Evolutionary conservation across 2,329 filamentous ascomycete genomes (phyloP).

Genomic region (Berkeleyomyces rouxiae): DNA sequence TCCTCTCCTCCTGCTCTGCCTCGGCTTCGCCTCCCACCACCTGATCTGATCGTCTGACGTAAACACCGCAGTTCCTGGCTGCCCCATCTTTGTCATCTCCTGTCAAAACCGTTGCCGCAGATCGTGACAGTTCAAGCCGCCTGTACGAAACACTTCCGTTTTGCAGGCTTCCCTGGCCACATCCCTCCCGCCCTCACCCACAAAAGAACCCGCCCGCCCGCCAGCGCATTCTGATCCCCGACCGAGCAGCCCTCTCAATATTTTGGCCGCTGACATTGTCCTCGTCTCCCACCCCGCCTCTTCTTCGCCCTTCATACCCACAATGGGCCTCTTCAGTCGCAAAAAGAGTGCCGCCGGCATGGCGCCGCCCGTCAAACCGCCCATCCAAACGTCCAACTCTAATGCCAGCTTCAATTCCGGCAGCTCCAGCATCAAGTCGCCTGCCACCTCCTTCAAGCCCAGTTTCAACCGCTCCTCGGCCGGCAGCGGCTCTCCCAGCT

Average conservation of each 20-base stretch:
- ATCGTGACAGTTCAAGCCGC: not conserved
- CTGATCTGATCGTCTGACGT: not conserved
- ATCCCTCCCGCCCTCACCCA: not conserved
- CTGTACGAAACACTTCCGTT: not conserved
- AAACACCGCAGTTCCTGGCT: not conserved
- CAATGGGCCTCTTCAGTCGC: conserved; percentile 19
- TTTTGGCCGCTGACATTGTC: too few relatives aligned
- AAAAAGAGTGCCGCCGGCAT: conserved; percentile 9
- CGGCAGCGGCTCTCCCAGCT: conserved; percentile 30
- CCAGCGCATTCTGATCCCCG: too few relatives aligned
- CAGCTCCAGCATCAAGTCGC: conserved; percentile 30
- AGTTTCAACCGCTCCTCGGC: conserved; percentile 34
- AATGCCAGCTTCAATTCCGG: conserved; percentile 36
- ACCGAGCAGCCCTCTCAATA: too few relatives aligned
- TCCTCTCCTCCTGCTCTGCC: not conserved
- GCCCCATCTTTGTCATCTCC: not conserved
- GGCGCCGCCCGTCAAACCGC: conserved; percentile 17
- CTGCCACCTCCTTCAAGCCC: conserved; percentile 22
- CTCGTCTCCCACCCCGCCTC: not conserved
- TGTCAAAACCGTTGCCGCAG: not conserved
- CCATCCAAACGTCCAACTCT: conserved; percentile 29
- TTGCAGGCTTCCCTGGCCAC: not conserved
- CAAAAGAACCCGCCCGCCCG: not conserved
- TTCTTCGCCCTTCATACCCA: conserved; percentile 12
- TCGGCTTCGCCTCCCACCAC: not conserved